Base-by-base conservation (phyloP, 2,329 filamentous ascomycete genomes). In the Tolypocladium cylindrosporum region DNA sequence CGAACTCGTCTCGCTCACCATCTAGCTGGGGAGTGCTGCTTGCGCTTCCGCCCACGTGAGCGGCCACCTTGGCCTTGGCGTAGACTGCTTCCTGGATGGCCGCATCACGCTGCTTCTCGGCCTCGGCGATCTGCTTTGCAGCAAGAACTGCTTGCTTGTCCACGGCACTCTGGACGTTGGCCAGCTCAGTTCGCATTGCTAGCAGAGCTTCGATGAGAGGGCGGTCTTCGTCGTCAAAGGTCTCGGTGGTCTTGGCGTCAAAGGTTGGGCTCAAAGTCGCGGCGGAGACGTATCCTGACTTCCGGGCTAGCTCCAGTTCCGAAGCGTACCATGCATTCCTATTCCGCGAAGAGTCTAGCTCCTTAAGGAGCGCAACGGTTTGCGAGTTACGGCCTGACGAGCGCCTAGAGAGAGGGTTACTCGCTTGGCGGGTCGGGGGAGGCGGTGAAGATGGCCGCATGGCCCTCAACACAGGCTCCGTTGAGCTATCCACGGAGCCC, bases 291-390 rank as follows among this genome's bases (percentile, higher is more conserved):
- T 97, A 99, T 6, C 94, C 94, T 45, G 90, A 85, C 73, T 96
- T 96, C 55, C 89, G 86, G 8, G 94, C 95, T 62, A 99, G 78
- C 59, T 96, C 91, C 52, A 99, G 79, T 73, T 99, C 94, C 0
- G 93, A 97, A 9, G 91, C 91, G 72, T 96, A 97, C 94, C 94
- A 99, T 0, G 93, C 93, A 73, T 96, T 97, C 55, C 89, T 85
- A 67, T 88, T 94, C 66, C 90, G 90, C 4, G 87, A 82, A 10
- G 85, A 80, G 69, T 99, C 93, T 2, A 99, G 79, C 69, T 99
- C 94, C 69, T 94, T 93, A 16, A 90, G 79, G 14, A 97, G 72
- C 0, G 89, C 86, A 61, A 90, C 88, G 1, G 88, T 87, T 63
- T 88, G 85, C 9, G 83, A 79, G 67, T 85, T 81, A 69, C 82